Base-by-base conservation (phyloP, 2,329 filamentous ascomycete species). In the Paecilomyces variotii region DNA sequence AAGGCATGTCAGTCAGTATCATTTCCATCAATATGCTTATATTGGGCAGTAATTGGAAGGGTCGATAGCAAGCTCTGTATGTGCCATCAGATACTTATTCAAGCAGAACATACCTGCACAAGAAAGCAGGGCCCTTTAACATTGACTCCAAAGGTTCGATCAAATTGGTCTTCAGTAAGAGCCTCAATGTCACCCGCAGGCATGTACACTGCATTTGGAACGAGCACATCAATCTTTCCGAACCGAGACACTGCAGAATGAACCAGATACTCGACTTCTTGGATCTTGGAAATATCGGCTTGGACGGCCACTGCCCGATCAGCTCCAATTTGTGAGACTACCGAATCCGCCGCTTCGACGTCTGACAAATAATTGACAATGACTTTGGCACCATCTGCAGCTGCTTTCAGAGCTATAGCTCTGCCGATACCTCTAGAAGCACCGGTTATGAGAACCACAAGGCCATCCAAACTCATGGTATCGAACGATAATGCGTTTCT, bases 101-200 rank as follows among this genome's bases (percentile, higher is more conserved):
- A 32, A 32, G 7, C 4, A 9, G 30, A 10, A 32, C 30, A 32
- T 32, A 32, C 30, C 7, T 32, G 30, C 30, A 67, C 75, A 2
- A 86, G 69, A 61, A 85, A 85, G 55, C 80, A 79, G 0, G 81
- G 79, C 0, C 82, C 83, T 66, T 84, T 85, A 57, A 85, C 82
- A 65, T 85, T 85, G 35, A 84, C 59, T 50, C 70, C 71, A 63
- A 82, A 82, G 2, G 70, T 71, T 6, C 59, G 61, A 62, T 84
- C 82, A 64, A 80, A 86, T 61, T 79, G 75, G 6, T 71, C 75
- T 66, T 84, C 81, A 0, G 75, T 82, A 1, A 78, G 76, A 25
- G 72, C 65, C 34, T 79, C 77, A 12, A 86, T 72, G 54, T 78
- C 76, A n/a, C 73, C 75, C 72, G 82, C 77, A 1, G 72, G 72